A percentile compares a stretch with the other conserved stretches of the same genome.
These are phyloP conservation scores for Melampsora americana DNA, from an alignment of 1,284 basidiomycete species.

Conservation along the genomic window DNA sequence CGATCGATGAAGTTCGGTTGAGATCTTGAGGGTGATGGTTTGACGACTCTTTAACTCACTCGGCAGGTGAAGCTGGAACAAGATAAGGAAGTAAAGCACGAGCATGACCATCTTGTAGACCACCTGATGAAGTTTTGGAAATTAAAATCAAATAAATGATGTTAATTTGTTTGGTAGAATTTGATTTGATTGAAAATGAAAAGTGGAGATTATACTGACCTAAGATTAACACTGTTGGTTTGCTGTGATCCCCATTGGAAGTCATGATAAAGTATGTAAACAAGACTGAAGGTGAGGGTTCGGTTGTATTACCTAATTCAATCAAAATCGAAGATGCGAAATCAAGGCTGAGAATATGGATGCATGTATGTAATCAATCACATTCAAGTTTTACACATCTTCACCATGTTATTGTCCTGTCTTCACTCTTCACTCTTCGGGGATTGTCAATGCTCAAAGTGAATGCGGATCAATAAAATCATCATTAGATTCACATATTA, in stretches of 20 bases:
- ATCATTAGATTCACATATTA: too few species aligned
- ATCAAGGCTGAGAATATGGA: too few species aligned
- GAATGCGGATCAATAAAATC: too few species aligned
- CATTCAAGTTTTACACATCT: too few species aligned
- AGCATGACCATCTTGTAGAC: constrained; percentile 44
- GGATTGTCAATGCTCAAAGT: too few species aligned
- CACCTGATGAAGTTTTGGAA: constrained; percentile 11
- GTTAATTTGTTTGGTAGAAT: constrained; percentile 22
- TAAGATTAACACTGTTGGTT: constrained; percentile 20
- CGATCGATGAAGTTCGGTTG: neutral
- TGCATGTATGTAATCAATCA: too few species aligned
- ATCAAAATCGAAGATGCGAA: too few species aligned
- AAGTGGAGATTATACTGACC: constrained; percentile 9
- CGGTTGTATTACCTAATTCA: too few species aligned
- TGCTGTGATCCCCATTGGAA: neutral
- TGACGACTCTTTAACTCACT: constrained; percentile 14
- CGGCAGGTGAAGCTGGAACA: constrained; percentile 32
- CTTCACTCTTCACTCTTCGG: too few species aligned
- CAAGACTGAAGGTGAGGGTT: too few species aligned
- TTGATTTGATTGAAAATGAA: neutral
- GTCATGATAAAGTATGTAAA: too few species aligned
- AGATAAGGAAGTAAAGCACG: constrained; percentile 36
- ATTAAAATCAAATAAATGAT: neutral
- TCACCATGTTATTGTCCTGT: too few species aligned
- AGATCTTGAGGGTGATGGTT: neutral